Base-by-base conservation (phyloP, 345 rosid genomes). In the Punica granatum region DNA sequence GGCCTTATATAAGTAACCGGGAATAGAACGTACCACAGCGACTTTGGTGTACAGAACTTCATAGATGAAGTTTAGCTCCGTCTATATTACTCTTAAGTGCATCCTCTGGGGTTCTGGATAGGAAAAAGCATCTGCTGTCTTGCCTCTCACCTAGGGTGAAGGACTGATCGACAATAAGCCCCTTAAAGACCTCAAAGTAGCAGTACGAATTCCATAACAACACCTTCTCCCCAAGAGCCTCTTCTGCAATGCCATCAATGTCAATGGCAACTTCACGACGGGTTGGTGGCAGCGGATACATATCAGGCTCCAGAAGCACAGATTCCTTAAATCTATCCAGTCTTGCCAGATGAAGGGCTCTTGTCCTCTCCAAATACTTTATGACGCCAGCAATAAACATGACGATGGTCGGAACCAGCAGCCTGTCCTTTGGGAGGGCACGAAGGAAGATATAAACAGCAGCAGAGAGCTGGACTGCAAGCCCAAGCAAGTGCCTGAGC, bases 221-320 rank as follows among this genome's bases (percentile, higher is more conserved):
- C 76, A 11, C 77, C 70, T 41, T 81, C 80, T 0, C 78, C 72
- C 56, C 77, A 56, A 76, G 6, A 1, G 3, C 0, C 6, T 6
- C 44, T 35, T 43, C 31, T 51, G 28, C 43, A 13, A 37, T 70
- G 3, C 69, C 30, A 56, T n/a, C n/a, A n/a, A n/a, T n/a, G n/a
- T n/a, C n/a, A n/a, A n/a, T n/a, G n/a, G n/a, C n/a, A n/a, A n/a
- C n/a, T n/a, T n/a, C n/a, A n/a, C n/a, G n/a, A n/a, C n/a, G n/a
- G n/a, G n/a, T 84, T 9, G 87, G 87, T 19, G 90, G 86, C 0
- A 86, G 81, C n/a, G n/a, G n/a, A n/a, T n/a, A n/a, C n/a, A n/a
- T n/a, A 63, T 85, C 87, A 12, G 96, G 78, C 4, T 70, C 76
- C 67, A 76, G 66, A 66, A 86, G 76, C 85, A 83, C 83, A 48